These are phyloP conservation scores for Debaryomyces udenii DNA, from an alignment of 1,139 yeast species.

Conservation along the genomic window DNA sequence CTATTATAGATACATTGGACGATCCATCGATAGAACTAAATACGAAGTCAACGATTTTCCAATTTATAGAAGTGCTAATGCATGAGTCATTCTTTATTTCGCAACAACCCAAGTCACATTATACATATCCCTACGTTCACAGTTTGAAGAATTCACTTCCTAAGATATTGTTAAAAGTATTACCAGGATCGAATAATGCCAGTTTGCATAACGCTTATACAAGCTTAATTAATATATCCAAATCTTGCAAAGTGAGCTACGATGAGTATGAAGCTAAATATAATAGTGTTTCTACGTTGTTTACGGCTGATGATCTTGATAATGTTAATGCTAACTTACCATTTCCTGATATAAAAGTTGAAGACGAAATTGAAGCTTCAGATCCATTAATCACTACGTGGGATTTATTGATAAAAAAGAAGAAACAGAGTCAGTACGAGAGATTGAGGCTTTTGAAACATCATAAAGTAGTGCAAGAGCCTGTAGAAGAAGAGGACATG, in stretches of 20 bases:
- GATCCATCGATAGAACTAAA: slow-evolving; percentile 54
- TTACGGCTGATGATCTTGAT: slow-evolving; percentile 38
- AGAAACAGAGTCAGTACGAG: slow-evolving; percentile 55
- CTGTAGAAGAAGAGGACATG: slow-evolving; percentile 33
- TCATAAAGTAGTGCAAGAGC: slow-evolving; percentile 24
- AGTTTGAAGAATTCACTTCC: slow-evolving; percentile 46
- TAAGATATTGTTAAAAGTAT: slow-evolving; percentile 51
- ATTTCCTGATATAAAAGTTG: slow-evolving; percentile 35
- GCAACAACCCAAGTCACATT: slow-evolving; percentile 33
- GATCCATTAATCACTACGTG: slow-evolving; percentile 48
- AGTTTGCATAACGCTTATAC: slow-evolving; percentile 52
- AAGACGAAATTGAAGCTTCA: slow-evolving; percentile 18
- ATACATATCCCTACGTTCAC: slow-evolving; percentile 50
- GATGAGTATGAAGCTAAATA: slow-evolving; percentile 29
- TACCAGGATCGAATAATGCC: slow-evolving; percentile 51
- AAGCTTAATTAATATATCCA: slow-evolving; percentile 43
- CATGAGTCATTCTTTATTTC: slow-evolving; percentile 38
- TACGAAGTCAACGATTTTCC: slow-evolving; percentile 65
- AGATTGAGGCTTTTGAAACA: slow-evolving; percentile 40
- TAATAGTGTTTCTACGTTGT: slow-evolving; percentile 28
- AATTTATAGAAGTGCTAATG: slow-evolving; percentile 64
- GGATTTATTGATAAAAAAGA: slow-evolving; percentile 50
- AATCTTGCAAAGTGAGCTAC: slow-evolving; percentile 35
- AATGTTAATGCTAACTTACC: slow-evolving; percentile 36
- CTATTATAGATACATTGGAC: slow-evolving; percentile 68